Base-by-base conservation (phyloP, 441 rosid species). In the Kokia cookei region DNA sequence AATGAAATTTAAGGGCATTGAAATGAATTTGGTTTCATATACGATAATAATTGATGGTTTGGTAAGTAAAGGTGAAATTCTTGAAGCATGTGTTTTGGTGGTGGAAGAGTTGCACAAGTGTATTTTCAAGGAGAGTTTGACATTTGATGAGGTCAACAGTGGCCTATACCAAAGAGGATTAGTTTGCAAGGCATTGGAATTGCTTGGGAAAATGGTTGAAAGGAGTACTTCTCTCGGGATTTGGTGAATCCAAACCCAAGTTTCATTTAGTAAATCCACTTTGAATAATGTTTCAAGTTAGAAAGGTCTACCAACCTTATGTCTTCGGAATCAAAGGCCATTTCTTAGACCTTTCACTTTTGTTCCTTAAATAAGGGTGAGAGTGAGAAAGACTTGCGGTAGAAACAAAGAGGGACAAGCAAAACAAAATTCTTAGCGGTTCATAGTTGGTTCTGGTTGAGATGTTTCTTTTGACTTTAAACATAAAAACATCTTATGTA, bases 1-100 rank as follows among this genome's bases (percentile, higher is more conserved):
- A 83, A 92, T 94, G 84, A 81, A 80, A 73, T 50, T 8, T 37
- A 89, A 84, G 74, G 89, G 91, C 22, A 66, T 87, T 32, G 68
- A 71, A 15, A 58, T 74, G 68, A 80, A 83, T 76, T 73, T 69
- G 61, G 79, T 77, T 68, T 83, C 89, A 0, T 88, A 84, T 76
- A 84, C 50, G 76, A 76, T 84, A 72, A 79, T 87, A 87, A 73
- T 88, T 66, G 74, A 83, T 45, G 86, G 84, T 75, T 81, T 81
- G 73, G 48, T 76, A 55, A 75, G 81, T 24, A 61, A 17, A 78
- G 90, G 85, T 11, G 84, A 84, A 47, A 75, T 92, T 73, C 45
- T 42, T 75, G 88, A 76, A 82, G 94, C 91, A 64, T 84, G 75
- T 72, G 27, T 62, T 58, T 75, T 88, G 51, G 73, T 90, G 78